Conservation (phyloP, 108 stramenopile genomes). For the Cyclotella atomus region DNA sequence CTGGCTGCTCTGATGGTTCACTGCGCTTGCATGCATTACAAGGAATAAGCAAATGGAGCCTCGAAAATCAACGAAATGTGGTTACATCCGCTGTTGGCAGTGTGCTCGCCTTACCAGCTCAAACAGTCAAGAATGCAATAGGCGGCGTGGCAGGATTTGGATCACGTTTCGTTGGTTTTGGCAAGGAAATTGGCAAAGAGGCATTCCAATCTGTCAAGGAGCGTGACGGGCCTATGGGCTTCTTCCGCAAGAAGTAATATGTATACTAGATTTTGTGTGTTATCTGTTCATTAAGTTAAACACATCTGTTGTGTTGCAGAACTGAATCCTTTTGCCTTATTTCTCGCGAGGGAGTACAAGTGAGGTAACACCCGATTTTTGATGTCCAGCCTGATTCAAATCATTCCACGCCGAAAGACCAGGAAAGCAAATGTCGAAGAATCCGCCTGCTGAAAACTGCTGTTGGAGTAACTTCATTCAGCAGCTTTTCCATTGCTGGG, state of each 20-base stretch:
- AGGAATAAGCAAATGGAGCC: conserved; percentile 85
- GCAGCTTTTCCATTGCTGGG: conserved; percentile 27
- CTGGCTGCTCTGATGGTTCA: conserved; percentile 81
- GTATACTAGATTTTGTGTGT: not conserved
- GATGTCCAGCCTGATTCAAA: not conserved
- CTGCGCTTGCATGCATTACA: conserved; percentile 85
- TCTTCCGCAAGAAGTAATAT: conserved; percentile 32
- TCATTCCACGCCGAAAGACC: not conserved
- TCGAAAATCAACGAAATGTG: conserved; percentile 48
- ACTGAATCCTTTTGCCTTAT: not conserved
- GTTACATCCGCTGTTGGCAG: conserved; percentile 65
- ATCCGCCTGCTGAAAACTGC: conserved; percentile 13
- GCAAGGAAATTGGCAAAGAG: conserved; percentile 82
- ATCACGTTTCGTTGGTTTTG: conserved; percentile 68
- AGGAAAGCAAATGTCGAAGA: conserved; percentile 20
- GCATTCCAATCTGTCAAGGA: conserved; percentile 59
- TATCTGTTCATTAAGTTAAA: not conserved
- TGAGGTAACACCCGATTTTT: not conserved
- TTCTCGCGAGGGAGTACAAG: conserved; percentile 1
- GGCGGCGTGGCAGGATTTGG: conserved; percentile 78
- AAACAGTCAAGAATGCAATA: conserved; percentile 74
- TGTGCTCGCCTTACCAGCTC: conserved; percentile 73
- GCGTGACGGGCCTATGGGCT: conserved; percentile 24
- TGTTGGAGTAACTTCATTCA: conserved; percentile 9
- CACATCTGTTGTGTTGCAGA: not conserved